Percentiles rank a stretch among this genome's conserved stretches.
phyloP scores from a whole-genome alignment of 169 alveolate species.

The Eimeria falciformis region DNA sequence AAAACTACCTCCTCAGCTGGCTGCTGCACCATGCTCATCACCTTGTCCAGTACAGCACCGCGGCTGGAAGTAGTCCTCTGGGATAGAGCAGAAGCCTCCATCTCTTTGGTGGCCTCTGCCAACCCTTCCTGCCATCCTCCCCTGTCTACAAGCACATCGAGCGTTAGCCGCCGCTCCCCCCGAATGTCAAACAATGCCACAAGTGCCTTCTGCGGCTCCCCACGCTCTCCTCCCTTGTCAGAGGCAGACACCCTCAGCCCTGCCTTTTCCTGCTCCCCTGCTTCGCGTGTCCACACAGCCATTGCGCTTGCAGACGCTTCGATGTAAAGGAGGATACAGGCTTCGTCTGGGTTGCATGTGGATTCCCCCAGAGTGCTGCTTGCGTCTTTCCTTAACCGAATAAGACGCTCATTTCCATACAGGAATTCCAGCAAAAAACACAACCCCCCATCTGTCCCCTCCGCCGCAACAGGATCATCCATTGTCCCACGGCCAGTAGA shows the following conservation, averaged over 20 bases:
- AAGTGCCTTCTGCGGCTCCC: not conserved
- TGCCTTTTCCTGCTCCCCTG: not conserved
- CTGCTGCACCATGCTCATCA: conserved; percentile 8
- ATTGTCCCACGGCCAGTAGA: not conserved
- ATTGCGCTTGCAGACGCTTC: not conserved
- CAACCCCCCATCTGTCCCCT: not conserved
- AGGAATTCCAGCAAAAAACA: conserved; percentile 37
- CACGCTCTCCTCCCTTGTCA: not conserved
- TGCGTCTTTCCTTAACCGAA: not conserved
- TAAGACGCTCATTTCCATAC: conserved; percentile 38
- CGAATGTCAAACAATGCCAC: conserved; percentile 18
- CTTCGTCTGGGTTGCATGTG: not conserved
- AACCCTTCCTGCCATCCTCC: not conserved
- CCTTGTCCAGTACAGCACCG: not conserved
- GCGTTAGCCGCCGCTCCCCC: not conserved
- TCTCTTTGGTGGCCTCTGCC: not conserved
- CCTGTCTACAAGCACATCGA: conserved; percentile 17
- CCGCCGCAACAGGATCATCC: not conserved
- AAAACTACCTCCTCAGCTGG: conserved; percentile 4
- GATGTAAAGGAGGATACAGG: not conserved
- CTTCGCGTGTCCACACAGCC: conserved; percentile 22
- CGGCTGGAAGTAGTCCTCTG: not conserved
- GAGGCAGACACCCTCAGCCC: not conserved
- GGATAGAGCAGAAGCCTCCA: conserved; percentile 1
- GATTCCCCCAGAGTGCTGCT: not conserved